Evolutionary conservation across 768 basidiomycete species (phyloP).

Genomic region (Mycena indigotica): DNA sequence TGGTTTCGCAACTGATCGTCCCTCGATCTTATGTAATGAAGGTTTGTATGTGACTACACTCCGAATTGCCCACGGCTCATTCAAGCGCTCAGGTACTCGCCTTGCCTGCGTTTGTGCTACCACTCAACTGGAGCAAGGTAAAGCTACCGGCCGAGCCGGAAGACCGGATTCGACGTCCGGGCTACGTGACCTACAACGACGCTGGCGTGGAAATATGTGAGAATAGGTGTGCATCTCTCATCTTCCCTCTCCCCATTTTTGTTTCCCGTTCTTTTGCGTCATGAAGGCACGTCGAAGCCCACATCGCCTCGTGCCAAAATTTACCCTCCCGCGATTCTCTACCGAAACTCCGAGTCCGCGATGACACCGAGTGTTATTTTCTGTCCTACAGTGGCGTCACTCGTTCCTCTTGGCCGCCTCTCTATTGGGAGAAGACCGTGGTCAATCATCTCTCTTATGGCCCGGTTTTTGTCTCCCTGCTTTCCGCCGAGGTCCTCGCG

Average conservation of each 20-base stretch:
- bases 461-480: neutral
- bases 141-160: slow-evolving; percentile 87
- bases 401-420: neutral
- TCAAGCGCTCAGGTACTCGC: neutral
- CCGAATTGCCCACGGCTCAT: neutral
- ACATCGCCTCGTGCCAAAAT: neutral
- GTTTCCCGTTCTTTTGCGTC: neutral
- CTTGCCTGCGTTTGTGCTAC: neutral
- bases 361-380: neutral
- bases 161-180: slow-evolving; percentile 83
- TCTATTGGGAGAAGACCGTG: too few relatives aligned
- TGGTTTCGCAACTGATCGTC: slow-evolving; percentile 81
- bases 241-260: neutral
- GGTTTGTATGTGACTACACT: slow-evolving; percentile 43
- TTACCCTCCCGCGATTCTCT: neutral
- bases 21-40: slow-evolving; percentile 88
- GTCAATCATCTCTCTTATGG: neutral
- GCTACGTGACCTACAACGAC: slow-evolving; percentile 78
- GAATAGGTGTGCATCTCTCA: slow-evolving; percentile 58
- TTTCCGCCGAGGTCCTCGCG: neutral
- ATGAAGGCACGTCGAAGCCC: neutral
- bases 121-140: slow-evolving; percentile 47
- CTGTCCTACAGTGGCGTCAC: neutral
- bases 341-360: too few relatives aligned
- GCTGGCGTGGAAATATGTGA: slow-evolving; percentile 80